phyloP scores from a whole-genome alignment of 768 basidiomycete genomes.

The Mycena capillaripes region DNA sequence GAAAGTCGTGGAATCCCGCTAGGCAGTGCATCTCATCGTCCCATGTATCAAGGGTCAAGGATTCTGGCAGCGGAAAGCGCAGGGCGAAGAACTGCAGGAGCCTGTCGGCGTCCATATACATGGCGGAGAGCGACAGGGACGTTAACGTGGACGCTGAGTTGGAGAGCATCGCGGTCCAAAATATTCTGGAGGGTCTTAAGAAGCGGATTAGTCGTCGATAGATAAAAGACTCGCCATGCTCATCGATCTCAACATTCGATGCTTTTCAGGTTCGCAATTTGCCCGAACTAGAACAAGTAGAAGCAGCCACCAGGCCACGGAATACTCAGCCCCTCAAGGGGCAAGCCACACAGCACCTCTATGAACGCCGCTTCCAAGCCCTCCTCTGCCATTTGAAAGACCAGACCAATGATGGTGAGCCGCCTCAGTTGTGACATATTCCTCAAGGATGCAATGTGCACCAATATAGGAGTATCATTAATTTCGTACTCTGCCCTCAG shows the following conservation, averaged over 20 bases:
- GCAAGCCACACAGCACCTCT: neutral
- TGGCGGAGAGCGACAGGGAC: constrained; percentile 9
- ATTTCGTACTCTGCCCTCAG: neutral
- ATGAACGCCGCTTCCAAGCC: neutral
- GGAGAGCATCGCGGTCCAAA: neutral
- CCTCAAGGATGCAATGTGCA: neutral
- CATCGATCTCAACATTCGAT: constrained; percentile 2
- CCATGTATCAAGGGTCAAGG: constrained; percentile 1
- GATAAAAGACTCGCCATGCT: too few species aligned
- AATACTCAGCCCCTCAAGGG: constrained; percentile 6
- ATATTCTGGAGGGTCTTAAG: too few species aligned
- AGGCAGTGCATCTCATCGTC: neutral
- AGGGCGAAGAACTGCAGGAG: neutral
- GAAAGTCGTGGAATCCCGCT: neutral
- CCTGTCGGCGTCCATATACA: constrained; percentile 4
- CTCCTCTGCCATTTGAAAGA: neutral
- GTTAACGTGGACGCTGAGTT: neutral
- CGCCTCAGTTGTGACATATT: constrained; percentile 10
- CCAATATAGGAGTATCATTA: constrained; percentile 3
- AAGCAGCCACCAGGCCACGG: neutral
- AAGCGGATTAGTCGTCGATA: too few species aligned
- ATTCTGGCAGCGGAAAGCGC: constrained; percentile 9
- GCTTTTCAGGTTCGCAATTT: constrained; percentile 5
- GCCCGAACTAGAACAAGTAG: neutral
- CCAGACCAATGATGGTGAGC: neutral